Evolutionary conservation across 805 yeast genomes (phyloP), one percentile per base, ranked within the genome.

Genomic region (Sungouiozyma ichnusensis): DNA sequence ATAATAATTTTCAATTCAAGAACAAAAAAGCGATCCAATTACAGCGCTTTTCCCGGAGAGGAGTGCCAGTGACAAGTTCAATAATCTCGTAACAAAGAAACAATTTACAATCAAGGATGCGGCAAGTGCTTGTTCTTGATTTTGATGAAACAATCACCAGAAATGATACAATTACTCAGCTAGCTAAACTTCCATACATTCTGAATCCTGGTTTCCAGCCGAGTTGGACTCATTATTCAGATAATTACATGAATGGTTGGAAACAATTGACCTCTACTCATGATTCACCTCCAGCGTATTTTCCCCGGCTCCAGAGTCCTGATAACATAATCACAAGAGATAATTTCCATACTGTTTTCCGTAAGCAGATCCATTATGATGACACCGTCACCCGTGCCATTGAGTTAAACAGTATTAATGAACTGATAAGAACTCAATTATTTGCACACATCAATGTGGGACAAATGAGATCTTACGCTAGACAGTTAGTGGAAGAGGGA

Each of bases 131-230:
- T 9, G 48, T 58, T 14, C 43, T 55, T 8, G 65, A 60, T 42
- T 60, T 58, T 41, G 65, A 60, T 44, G 64, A 59, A 38, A 60
- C 65, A 1, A 51, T 60, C 4, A 58, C 65, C 2, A 38, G 37
- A 4, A 41, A 43, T 9, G 64, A 60, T 41, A 60, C 64, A 2
- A 59, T 58, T 6, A 31, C 43, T 17, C 29, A 49, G 4, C 18
- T 60, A 4, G 60, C 57, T 2, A 39, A 47, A 13, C 33, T 58
- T 18, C 58, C 60, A 3, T 58, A 55, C 35, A 20, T 31, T 6
- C 18, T 45, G 16, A 50, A 52, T 15, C 41, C 53, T 3, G 19
- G 16, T 11, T 34, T 49, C 11, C 20, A 43, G 29, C 58, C 60
- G 4, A 40, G 44, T 37, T 60, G 63, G 63, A 20, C 50, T 2